Conservation (phyloP, 2,329 filamentous ascomycete species). For the Ramularia endophylla region DNA sequence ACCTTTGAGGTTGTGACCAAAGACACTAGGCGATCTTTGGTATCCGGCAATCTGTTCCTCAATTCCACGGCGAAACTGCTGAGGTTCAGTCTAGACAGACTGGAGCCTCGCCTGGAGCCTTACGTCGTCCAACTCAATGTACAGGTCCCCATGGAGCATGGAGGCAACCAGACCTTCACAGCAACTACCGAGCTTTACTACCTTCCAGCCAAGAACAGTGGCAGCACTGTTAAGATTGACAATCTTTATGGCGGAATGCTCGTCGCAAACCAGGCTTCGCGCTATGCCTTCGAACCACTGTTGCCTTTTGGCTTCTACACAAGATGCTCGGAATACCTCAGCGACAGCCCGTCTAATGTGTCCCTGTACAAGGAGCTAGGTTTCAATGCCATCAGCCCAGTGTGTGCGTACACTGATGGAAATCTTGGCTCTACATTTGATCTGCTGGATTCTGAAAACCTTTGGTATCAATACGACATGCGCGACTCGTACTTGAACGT, state of each 20-base stretch:
- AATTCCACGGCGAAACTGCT: constrained; percentile 35
- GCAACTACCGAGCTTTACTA: constrained; percentile 35
- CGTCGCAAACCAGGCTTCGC: constrained; percentile 34
- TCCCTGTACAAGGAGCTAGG: constrained; percentile 37
- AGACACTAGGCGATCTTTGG: constrained; percentile 8
- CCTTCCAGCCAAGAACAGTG: constrained; percentile 38
- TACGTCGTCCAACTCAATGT: constrained; percentile 35
- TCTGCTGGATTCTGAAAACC: constrained; percentile 37
- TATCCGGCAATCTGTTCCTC: constrained; percentile 26
- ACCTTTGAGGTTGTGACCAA: neutral
- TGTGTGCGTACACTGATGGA: constrained; percentile 36
- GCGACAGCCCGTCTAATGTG: constrained; percentile 33
- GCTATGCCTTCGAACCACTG: constrained; percentile 32
- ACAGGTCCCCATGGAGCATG: constrained; percentile 5
- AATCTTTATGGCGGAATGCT: constrained; percentile 42
- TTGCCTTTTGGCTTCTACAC: constrained; percentile 46
- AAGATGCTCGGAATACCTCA: constrained; percentile 31
- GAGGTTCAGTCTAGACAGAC: constrained; percentile 30
- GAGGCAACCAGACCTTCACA: constrained; percentile 29
- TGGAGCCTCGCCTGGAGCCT: constrained; percentile 24
- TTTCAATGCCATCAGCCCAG: constrained; percentile 45
- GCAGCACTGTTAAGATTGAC: constrained; percentile 44
- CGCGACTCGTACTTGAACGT: constrained; percentile 37
- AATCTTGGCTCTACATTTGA: constrained; percentile 38
- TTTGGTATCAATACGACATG: constrained; percentile 46